These are phyloP conservation scores for Pseudonitzschia pungens DNA, from an alignment of 108 stramenopile genomes.

Conservation along the genomic window DNA sequence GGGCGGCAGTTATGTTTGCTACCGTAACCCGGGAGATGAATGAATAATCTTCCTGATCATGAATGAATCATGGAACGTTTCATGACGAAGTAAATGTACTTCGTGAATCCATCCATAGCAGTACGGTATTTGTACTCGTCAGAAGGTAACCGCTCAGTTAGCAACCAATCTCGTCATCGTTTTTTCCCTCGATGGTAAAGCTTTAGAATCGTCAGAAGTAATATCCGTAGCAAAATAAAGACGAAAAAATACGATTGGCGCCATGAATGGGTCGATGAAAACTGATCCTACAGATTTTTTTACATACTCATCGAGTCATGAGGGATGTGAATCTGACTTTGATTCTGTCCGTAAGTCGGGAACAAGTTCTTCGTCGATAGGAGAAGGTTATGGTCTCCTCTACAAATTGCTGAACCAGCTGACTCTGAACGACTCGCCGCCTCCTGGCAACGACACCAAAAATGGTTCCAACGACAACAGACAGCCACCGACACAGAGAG, in stretches of 20 bases:
- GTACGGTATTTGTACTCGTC: too few species aligned
- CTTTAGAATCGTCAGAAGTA: too few species aligned
- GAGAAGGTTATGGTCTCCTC: conserved; percentile 43
- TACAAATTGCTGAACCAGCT: conserved; percentile 64
- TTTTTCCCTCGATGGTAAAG: too few species aligned
- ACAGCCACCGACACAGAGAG: neutral
- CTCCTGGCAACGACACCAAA: conserved; percentile 54
- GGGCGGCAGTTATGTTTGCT: too few species aligned
- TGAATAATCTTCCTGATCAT: neutral
- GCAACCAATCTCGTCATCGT: too few species aligned
- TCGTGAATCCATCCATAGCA: too few species aligned
- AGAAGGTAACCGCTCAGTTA: too few species aligned
- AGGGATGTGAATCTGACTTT: neutral
- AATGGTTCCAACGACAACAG: conserved; percentile 6
- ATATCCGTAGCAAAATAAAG: neutral
- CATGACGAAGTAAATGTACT: too few species aligned
- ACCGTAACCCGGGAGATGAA: too few species aligned
- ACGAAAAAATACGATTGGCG: neutral
- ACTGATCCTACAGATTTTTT: neutral
- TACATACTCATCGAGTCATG: conserved; percentile 2
- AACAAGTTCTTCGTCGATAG: conserved; percentile 1
- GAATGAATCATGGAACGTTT: too few species aligned
- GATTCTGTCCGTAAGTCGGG: neutral
- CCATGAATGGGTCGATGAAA: neutral
- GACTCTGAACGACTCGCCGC: conserved; percentile 66